Evolutionary conservation across 306 rosid genomes (phyloP), one percentile per base, ranked within the genome.

Genomic region (Lupinus albus): DNA sequence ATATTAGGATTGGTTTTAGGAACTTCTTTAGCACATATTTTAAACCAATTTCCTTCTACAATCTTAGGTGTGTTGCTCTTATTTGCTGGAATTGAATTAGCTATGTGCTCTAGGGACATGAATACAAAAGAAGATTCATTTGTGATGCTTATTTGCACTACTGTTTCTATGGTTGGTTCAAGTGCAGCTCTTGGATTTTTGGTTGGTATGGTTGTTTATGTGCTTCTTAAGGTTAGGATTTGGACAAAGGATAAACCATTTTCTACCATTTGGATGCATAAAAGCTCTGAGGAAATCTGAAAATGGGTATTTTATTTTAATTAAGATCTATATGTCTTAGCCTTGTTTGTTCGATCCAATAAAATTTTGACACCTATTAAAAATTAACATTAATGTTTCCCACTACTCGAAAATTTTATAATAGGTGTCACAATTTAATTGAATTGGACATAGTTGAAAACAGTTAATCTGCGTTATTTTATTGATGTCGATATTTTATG

Each of bases 21-120:
- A 33, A 81, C 60, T 16, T 86, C 93, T 46, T 61, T 89, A 25
- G 89, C 71, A 16, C 79, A 71, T 65, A 67, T 89, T 21, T 56
- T 89, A 11, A 73, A 8, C 15, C 67, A 62, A 8, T 89, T 81
- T 69, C 89, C 93, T 0, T 84, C 81, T 6, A 91, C 87, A 11
- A 70, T 89, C 9, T 68, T 86, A 3, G 96, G 96, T 10, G 91
- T 89, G 64, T 14, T 89, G 12, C 80, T 89, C 0, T 8, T 89
- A 15, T 89, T 87, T 47, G 93, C 96, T 9, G 96, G 87, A 11
- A 76, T 87, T 38, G 96, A 89, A 68, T 41, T 89, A 1, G 91
- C 93, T 14, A 83, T 81, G 82, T 86, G 91, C 13, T 75, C 82
- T 8, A 84, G 86, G 65, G 93, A 86, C 51, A 83, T 86, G 87